Percentiles rank a stretch among this genome's conserved stretches.
Conservation (phyloP, 352 stramenopile genomes). For the Phytopythium aichiense region DNA sequence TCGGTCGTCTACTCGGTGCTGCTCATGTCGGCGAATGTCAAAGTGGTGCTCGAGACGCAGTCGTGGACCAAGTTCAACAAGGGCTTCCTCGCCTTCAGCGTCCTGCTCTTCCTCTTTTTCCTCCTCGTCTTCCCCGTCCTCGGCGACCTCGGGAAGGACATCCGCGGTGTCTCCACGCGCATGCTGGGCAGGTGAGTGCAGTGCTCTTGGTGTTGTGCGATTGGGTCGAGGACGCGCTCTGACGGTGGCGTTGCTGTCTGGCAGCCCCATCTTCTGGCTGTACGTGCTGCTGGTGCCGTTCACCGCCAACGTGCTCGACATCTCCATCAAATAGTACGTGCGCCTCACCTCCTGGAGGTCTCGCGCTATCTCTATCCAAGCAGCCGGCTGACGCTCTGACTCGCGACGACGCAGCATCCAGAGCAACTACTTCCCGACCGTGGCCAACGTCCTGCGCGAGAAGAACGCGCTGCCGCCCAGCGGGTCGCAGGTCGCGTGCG, state of each 20-base stretch:
- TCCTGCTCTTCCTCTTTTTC: slow-evolving; percentile 63
- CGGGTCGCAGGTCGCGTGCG: slow-evolving; percentile 39
- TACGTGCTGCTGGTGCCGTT: slow-evolving; percentile 61
- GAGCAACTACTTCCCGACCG: slow-evolving; percentile 62
- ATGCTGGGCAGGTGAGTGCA: slow-evolving; percentile 43
- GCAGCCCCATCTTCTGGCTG: slow-evolving; percentile 63
- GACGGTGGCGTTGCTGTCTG: background rate
- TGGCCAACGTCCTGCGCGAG: slow-evolving; percentile 67
- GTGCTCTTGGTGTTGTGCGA: background rate
- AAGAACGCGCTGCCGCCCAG: slow-evolving; percentile 37
- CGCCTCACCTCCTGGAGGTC: background rate
- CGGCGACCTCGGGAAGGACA: slow-evolving; percentile 40
- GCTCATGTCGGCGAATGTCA: slow-evolving; percentile 72
- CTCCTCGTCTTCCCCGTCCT: slow-evolving; percentile 55
- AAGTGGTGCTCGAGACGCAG: slow-evolving; percentile 73
- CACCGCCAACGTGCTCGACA: slow-evolving; percentile 54
- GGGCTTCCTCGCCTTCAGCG: slow-evolving; percentile 46
- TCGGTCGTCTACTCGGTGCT: slow-evolving; percentile 66
- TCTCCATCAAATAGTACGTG: slow-evolving; percentile 64
- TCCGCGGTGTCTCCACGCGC: slow-evolving; percentile 46
- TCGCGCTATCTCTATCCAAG: background rate
- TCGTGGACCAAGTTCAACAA: slow-evolving; percentile 75
- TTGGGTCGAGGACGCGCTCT: background rate
- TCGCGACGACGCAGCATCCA: slow-evolving; percentile 27
- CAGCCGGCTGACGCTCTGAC: background rate